A percentile compares a stretch with the other conserved stretches of the same genome.
These are phyloP conservation scores for Dioszegia aurantiaca DNA, from an alignment of 768 basidiomycete species.

Conservation along the genomic window DNA sequence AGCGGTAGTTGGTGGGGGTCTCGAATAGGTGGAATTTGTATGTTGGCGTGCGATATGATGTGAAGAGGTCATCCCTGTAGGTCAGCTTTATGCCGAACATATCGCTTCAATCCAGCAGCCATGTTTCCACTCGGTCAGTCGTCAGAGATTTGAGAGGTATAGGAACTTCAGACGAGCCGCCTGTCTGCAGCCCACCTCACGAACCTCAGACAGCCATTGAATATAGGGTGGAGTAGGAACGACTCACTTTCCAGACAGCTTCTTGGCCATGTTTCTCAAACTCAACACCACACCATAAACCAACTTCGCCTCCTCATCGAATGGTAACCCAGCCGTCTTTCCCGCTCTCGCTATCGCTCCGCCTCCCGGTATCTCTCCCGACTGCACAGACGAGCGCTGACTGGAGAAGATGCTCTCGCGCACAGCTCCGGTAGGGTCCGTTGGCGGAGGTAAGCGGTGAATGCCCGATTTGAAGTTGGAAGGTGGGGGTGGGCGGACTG, in stretches of 20 bases:
- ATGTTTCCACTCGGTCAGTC: too few species aligned
- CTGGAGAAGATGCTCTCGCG: slow-evolving; percentile 42
- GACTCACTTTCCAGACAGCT: slow-evolving; percentile 75
- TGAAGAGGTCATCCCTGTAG: slow-evolving; percentile 83
- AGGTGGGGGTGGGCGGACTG: slow-evolving; percentile 68
- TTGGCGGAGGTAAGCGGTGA: slow-evolving; percentile 61
- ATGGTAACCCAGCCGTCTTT: slow-evolving; percentile 62
- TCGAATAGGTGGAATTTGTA: slow-evolving; percentile 94
- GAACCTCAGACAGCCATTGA: too few species aligned
- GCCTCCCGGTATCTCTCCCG: neutral
- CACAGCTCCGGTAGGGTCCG: slow-evolving; percentile 5
- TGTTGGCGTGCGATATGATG: slow-evolving; percentile 80
- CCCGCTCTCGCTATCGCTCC: neutral
- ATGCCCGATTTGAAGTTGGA: slow-evolving; percentile 73
- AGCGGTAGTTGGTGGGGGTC: slow-evolving; percentile 87
- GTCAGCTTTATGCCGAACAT: too few species aligned
- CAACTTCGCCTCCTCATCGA: slow-evolving; percentile 96
- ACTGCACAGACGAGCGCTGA: slow-evolving; percentile 23
- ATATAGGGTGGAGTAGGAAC: neutral
- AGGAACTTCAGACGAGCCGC: too few species aligned
- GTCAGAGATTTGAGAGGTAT: too few species aligned
- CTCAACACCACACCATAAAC: slow-evolving; percentile 94
- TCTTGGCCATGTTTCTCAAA: slow-evolving; percentile 89
- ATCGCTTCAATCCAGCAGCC: too few species aligned
- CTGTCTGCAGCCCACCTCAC: too few species aligned